A percentile compares a stretch with the other conserved stretches of the same genome.
Conservation (phyloP, 805 yeast species). For the Torulaspora indica region DNA sequence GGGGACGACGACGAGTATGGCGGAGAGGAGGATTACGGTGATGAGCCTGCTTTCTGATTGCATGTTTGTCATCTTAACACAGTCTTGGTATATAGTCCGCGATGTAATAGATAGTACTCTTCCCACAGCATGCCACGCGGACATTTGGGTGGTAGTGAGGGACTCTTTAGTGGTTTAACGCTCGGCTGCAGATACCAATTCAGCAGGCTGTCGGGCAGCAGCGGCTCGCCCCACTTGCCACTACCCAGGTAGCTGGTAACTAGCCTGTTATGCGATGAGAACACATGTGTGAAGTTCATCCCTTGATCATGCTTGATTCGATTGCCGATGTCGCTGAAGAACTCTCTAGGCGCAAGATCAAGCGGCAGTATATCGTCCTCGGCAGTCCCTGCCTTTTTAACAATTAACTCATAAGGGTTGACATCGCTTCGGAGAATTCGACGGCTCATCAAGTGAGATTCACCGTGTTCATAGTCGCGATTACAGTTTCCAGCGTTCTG, state of each 20-base stretch:
- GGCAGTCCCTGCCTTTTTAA: background rate
- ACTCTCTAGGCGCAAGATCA: constrained; percentile 9
- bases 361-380: constrained; percentile 10
- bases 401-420: background rate
- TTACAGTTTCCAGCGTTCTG: background rate
- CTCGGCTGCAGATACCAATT: constrained; percentile 17
- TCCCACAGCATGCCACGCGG: constrained; percentile 25
- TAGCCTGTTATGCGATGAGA: constrained; percentile 13
- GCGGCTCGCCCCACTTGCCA: constrained; percentile 17
- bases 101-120: constrained; percentile 20
- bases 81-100: constrained; percentile 10
- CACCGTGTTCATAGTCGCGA: constrained; percentile 4
- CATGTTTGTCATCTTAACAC: constrained; percentile 4
- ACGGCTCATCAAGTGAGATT: background rate
- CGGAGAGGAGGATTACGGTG: constrained; percentile 49
- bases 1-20: constrained; percentile 49
- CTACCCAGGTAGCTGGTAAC: constrained; percentile 23
- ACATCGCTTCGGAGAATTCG: background rate
- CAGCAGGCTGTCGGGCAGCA: constrained; percentile 5
- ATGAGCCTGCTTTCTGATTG: constrained; percentile 55
- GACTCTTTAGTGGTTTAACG: constrained; percentile 13
- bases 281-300: constrained; percentile 8
- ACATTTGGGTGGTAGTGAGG: constrained; percentile 24
- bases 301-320: constrained; percentile 10
- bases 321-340: constrained; percentile 8